Evolutionary conservation across 495 filamentous ascomycete species (phyloP), one percentile per base, ranked within the genome.

Genomic region (Pyrenopolyporus hunteri): DNA sequence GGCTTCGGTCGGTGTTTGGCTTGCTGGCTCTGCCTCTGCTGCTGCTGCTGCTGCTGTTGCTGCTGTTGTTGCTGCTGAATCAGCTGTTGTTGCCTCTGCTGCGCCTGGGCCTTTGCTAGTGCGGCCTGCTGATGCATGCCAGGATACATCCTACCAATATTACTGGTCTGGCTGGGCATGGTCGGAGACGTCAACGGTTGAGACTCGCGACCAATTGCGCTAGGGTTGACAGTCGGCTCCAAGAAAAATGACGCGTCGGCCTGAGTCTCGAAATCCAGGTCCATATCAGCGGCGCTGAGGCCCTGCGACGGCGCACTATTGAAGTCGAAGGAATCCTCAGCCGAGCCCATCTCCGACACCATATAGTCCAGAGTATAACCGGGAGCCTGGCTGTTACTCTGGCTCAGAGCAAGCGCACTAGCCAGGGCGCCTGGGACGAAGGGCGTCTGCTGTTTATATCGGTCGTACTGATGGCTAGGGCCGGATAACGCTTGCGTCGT

Each of bases 91-190:
- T 91, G 86, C 52, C 87, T 84, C 66, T 89, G 86, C 63, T 89
- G 87, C 22, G 85, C 83, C 61, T 88, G 84, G 14, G 84, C 87
- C 79, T 89, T 90, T 64, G 88, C 91, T 70, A 89, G 76, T 33
- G 89, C 90, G 57, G 91, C 91, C 68, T 95, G 89, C 72, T 91
- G 89, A 76, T 98, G 92, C 84, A 93, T 92, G 33, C 93, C 93
- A 44, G 92, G 92, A 74, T 87, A 96, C 63, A 89, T 82, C 48
- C 90, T 87, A 47, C 86, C 87, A 50, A 88, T 81, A 61, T 73
- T 87, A 78, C 59, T 80, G 55, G 59, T 79, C 74, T 65, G 83
- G 56, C 65, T 81, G 64, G 70, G 69, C 51, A 72, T 70, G 59
- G 62, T 63, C 16, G 70, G 51, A 10, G 74, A 68, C 13, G 63